phyloP scores from a whole-genome alignment of 2,329 filamentous ascomycete species.

The Drechmeria coniospora region DNA sequence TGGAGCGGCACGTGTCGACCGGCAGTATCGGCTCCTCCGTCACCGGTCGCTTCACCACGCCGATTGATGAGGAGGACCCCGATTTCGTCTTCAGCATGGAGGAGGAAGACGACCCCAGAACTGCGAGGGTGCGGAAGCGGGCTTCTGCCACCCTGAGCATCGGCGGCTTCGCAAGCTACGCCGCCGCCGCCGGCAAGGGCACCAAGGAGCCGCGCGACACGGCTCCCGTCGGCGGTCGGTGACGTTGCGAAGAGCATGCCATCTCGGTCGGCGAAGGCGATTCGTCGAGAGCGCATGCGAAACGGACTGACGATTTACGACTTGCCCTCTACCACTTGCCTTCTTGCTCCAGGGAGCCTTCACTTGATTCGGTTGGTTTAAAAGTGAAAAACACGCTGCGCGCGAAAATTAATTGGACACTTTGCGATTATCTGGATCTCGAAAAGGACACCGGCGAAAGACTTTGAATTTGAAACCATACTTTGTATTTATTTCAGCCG shows the following conservation, averaged over 20 bases:
- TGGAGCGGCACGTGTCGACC: constrained; percentile 44
- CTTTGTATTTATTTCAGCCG: too few species aligned
- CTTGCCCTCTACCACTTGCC: too few species aligned
- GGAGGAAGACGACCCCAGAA: constrained; percentile 39
- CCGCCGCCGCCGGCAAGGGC: constrained; percentile 16
- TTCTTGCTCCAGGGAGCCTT: too few species aligned
- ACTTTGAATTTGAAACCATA: too few species aligned
- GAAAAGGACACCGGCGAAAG: too few species aligned
- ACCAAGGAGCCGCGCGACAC: constrained; percentile 15
- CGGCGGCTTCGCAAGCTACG: constrained; percentile 25
- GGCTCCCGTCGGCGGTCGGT: constrained; percentile 16
- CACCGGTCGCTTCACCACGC: constrained; percentile 44
- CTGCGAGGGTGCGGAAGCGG: constrained; percentile 31
- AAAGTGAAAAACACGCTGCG: too few species aligned
- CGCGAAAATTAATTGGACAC: too few species aligned
- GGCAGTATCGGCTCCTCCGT: constrained; percentile 39
- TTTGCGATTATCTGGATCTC: too few species aligned
- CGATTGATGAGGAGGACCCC: constrained; percentile 49
- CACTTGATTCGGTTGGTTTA: neutral
- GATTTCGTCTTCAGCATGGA: constrained; percentile 54
- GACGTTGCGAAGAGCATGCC: constrained; percentile 4
- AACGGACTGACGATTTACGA: constrained; percentile 1
- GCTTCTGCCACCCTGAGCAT: constrained; percentile 27
- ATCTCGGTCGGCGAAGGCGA: neutral
- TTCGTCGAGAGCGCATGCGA: too few species aligned